Evolutionary conservation across 2,329 filamentous ascomycete species (phyloP), one percentile per base, ranked within the genome.

Genomic region (Pseudocercospora pini-densiflorae): DNA sequence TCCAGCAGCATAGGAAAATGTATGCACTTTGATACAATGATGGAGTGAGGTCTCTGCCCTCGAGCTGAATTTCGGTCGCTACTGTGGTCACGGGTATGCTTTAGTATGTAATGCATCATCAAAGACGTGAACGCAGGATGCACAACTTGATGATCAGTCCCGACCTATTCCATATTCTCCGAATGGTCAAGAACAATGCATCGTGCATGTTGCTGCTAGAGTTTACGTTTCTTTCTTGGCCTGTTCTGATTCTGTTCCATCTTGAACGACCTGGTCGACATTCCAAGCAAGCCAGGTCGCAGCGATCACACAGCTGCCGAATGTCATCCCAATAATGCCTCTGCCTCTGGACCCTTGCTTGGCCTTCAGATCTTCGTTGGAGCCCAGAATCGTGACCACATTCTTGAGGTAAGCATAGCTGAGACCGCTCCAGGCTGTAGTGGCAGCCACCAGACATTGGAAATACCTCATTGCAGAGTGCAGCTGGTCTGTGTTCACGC

Each of bases 371-470:
- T 69, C 76, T 69, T 84, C 82, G 64, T 85, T 77, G 19, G 78
- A 75, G 0, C 83, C 83, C 49, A 98, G 78, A 63, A 98, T 97
- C 78, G 91, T 96, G 33, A 98, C 94, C 0, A 93, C 94, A 73
- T 97, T 91, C 78, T 95, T 97, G 71, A 89, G 92, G 77, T 90
- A 96, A 6, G 97, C 85, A 77, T 99, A 99, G 78, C 94, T 97
- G 14, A 94, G 84, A 7, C 95, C 95, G 69, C 93, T 97, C 92
- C 94, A 98, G 5, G 97, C 80, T 0, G 95, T 99, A 3, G 95
- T 99, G 0, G 85, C 87, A 0, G 93, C 94, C 2, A 99, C 94
- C 14, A 96, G 80, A 73, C 92, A 94, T 76, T 92, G 94, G 71
- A 81, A 77, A 14, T 74, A 72, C 24, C 66, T 72, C 55, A 77